These are phyloP conservation scores for Paraurostyla sp. DNA, from an alignment of 73 alveolate species.

Conservation along the genomic window DNA sequence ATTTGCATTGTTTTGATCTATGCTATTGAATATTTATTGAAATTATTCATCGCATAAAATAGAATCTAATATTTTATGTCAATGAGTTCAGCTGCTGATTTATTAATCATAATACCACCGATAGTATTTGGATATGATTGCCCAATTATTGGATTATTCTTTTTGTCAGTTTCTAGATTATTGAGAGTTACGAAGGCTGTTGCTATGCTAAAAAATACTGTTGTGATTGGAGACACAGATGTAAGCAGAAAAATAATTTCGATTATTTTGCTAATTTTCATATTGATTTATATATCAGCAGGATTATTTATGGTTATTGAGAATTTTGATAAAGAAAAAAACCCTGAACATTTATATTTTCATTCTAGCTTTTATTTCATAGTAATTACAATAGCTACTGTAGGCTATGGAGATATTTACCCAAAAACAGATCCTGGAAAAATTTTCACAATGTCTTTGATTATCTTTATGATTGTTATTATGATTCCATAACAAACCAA, in stretches of 20 bases:
- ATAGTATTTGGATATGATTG: constrained; percentile 29
- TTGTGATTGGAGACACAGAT: constrained; percentile 66
- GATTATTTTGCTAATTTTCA: constrained; percentile 35
- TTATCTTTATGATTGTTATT: constrained; percentile 81
- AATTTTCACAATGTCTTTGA: constrained; percentile 85
- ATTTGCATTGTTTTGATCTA: constrained; percentile 63
- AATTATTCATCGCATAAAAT: constrained; percentile 79
- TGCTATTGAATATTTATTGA: constrained; percentile 69
- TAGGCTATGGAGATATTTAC: constrained; percentile 97
- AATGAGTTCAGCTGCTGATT: constrained; percentile 61
- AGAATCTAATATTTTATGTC: constrained; percentile 68
- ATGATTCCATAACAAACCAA: constrained; percentile 94
- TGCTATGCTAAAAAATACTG: neutral
- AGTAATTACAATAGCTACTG: constrained; percentile 93
- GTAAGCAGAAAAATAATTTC: constrained; percentile 59
- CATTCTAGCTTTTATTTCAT: constrained; percentile 92
- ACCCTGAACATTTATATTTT: constrained; percentile 68
- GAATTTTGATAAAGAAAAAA: constrained; percentile 66
- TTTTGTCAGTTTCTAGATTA: constrained; percentile 61
- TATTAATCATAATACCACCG: constrained; percentile 73
- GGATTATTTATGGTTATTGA: constrained; percentile 86
- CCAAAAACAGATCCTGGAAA: constrained; percentile 94
- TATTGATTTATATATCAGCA: constrained; percentile 71
- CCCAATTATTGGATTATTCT: constrained; percentile 9
- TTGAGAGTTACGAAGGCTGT: constrained; percentile 60